Evolutionary conservation across 208 protist species (phyloP), one percentile per base, ranked within the genome.

Genomic region (Vickermania ingenoplastis): DNA sequence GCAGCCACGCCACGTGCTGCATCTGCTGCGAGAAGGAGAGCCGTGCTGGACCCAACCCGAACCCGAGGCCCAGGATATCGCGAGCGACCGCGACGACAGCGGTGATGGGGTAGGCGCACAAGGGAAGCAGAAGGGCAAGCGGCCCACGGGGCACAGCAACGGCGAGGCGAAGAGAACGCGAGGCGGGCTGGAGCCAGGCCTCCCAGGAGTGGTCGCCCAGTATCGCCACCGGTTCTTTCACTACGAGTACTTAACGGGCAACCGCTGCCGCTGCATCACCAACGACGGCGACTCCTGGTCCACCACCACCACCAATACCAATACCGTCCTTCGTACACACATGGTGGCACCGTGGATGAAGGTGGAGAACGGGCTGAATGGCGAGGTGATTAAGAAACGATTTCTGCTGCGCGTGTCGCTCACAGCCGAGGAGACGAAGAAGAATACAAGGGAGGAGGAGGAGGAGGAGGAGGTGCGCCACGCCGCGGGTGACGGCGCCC

Each of bases 1-100:
- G 41, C 73, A 51, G 36, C 90, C 90, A 17, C 73, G 67, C 17
- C 72, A 82, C 55, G 79, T 92, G 26, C 65, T 96, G 48, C 85
- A 95, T 60, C 63, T 94, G 21, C 56, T 80, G 58, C 74, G 67
- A 64, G 65, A 61, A 29, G 49, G 48, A 41, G 69, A 83, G 49
- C 66, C 76, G 61, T 61, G 64, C 17, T 89, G 79, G 83, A 76
- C 68, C 41, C 36, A 45, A 45, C 36, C 36, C 36, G 36, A n/a
- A 7, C 36, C 36, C 36, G 36, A n/a, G 11, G 7, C 36, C 36
- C 36, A 17, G 17, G 7, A 7, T 17, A n/a, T 17, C 17, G 36
- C 36, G 17, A 17, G 11, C 11, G 36, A 45, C 17, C 36, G 17
- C 17, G 7, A 7, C 11, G 17, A 17, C 11, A 7, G 36, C 17